Evolutionary conservation across 2,329 filamentous ascomycete genomes (phyloP).

Genomic region (Colletotrichum godetiae): DNA sequence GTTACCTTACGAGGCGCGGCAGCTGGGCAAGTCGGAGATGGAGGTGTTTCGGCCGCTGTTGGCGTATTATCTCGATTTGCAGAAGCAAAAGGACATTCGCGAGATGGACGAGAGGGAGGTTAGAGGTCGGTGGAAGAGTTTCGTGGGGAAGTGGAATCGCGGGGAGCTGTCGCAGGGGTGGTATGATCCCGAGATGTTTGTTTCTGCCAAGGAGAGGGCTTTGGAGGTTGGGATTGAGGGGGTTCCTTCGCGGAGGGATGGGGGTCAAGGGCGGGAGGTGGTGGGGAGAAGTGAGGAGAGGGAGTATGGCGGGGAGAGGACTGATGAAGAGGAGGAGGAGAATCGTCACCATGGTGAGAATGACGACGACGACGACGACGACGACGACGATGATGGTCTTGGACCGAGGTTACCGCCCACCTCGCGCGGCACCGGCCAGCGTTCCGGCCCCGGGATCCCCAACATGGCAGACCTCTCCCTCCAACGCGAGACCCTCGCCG

Average conservation of each 20-base stretch:
- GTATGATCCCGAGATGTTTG: conserved; percentile 85
- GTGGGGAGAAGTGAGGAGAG: conserved; percentile 20
- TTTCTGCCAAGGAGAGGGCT: conserved; percentile 46
- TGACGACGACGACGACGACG: conserved; percentile 57
- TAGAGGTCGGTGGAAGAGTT: conserved; percentile 92
- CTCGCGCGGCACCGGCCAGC: conserved; percentile 37
- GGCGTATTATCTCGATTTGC: conserved; percentile 86
- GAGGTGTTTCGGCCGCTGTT: conserved; percentile 76
- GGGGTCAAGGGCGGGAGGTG: conserved; percentile 32
- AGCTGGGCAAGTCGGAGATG: conserved; percentile 77
- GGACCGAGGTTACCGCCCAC: conserved; percentile 55
- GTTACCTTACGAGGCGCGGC: conserved; percentile 75
- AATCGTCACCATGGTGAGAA: conserved; percentile 50
- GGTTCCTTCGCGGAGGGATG: background rate
- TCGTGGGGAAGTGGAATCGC: conserved; percentile 90
- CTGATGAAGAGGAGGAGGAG: conserved; percentile 38
- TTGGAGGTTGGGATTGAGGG: conserved; percentile 18
- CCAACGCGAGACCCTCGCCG: conserved; percentile 59
- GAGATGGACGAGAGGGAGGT: conserved; percentile 80
- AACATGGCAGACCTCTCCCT: conserved; percentile 79
- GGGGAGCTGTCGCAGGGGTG: conserved; percentile 89
- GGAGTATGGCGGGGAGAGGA: background rate
- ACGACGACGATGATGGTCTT: conserved; percentile 72
- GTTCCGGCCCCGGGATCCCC: conserved; percentile 72
- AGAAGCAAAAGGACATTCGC: conserved; percentile 80